These are phyloP conservation scores for Hapsidospora chrysogenum DNA, from an alignment of 495 filamentous ascomycete species.

Conservation along the genomic window DNA sequence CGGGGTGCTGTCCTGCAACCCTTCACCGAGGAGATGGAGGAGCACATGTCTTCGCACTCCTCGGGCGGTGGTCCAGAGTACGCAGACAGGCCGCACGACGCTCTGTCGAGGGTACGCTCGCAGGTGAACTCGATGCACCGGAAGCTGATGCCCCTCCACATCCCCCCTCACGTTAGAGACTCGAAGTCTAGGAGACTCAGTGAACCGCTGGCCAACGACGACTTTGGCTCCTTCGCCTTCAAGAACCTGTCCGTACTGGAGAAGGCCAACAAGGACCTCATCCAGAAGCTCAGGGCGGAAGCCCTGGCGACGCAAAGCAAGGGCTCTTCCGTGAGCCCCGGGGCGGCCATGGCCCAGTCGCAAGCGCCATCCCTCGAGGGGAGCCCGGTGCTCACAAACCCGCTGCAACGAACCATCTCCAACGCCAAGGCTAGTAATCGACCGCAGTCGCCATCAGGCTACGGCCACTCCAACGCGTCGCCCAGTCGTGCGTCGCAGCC, in stretches of 20 bases:
- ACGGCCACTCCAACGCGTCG: constrained; percentile 67
- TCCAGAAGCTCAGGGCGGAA: constrained; percentile 85
- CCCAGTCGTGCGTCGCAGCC: constrained; percentile 81
- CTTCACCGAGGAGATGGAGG: constrained; percentile 86
- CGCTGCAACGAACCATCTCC: constrained; percentile 71
- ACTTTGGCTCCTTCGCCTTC: constrained; percentile 93
- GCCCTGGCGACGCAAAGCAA: constrained; percentile 54
- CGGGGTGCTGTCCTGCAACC: constrained; percentile 78
- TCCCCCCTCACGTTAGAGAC: constrained; percentile 88
- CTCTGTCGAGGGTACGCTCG: constrained; percentile 72
- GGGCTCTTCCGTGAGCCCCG: constrained; percentile 19
- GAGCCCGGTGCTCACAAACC: constrained; percentile 63
- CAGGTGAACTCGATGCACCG: constrained; percentile 71
- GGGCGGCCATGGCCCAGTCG: constrained; percentile 18
- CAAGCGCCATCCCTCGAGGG: constrained; percentile 58
- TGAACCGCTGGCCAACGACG: constrained; percentile 74
- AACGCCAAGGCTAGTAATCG: constrained; percentile 56
- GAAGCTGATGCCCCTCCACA: constrained; percentile 84
- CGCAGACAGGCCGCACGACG: constrained; percentile 82
- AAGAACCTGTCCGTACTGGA: constrained; percentile 94
- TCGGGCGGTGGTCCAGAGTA: constrained; percentile 50
- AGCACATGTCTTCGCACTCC: constrained; percentile 58
- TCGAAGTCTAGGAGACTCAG: constrained; percentile 73
- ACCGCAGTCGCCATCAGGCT: constrained; percentile 67
- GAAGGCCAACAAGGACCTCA: constrained; percentile 96